Evolutionary conservation across 2,329 filamentous ascomycete genomes (phyloP).

Genomic region (Paecilomyces fulvus): DNA sequence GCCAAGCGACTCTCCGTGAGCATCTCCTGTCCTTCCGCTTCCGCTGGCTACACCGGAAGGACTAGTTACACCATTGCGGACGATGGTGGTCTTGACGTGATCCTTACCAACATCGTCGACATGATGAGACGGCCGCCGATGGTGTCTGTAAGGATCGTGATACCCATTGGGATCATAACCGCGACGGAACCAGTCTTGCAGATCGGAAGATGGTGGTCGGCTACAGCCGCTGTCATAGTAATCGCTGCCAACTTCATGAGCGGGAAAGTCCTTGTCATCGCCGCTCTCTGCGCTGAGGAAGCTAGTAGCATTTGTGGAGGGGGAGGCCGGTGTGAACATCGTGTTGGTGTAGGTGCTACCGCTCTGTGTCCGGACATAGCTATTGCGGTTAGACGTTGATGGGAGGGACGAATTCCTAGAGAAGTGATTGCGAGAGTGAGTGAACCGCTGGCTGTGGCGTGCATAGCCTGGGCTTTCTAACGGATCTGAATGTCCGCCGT

Average conservation of each 20-base stretch:
- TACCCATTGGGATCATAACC: background rate
- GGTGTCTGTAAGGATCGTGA: conserved; percentile 1
- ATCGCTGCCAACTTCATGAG: background rate
- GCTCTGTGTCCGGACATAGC: conserved; percentile 32
- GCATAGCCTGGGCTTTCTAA: background rate
- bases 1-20: conserved; percentile 6
- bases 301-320: conserved; percentile 38
- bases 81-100: conserved; percentile 10
- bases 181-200: background rate
- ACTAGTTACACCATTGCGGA: conserved; percentile 17
- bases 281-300: conserved; percentile 33
- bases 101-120: conserved; percentile 14
- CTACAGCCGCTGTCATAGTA: conserved; percentile 4
- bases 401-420: conserved; percentile 25
- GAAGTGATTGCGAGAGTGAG: conserved; percentile 16
- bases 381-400: conserved; percentile 27
- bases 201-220: conserved; percentile 1
- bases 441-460: conserved; percentile 13
- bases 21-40: conserved; percentile 10
- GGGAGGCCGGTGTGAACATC: conserved; percentile 32
- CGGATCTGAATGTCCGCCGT: background rate
- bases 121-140: conserved; percentile 11
- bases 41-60: conserved; percentile 17
- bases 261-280: conserved; percentile 29
- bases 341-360: conserved; percentile 35